Conservation (phyloP, 495 filamentous ascomycete genomes). For the Pseudomonodictys pantanalensis region DNA sequence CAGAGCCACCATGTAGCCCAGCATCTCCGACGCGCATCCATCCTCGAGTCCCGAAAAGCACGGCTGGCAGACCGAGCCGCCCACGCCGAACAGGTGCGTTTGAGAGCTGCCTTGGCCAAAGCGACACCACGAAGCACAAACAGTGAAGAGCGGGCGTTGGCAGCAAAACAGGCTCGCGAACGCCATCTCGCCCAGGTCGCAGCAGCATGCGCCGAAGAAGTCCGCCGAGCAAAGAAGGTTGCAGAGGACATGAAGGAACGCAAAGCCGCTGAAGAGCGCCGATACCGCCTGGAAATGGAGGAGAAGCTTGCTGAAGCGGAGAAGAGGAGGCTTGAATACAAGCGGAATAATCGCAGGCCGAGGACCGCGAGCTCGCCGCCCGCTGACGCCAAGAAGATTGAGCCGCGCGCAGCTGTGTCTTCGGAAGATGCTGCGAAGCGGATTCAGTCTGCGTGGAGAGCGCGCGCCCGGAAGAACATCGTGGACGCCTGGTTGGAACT, state of each 20-base stretch:
- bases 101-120: constrained; percentile 82
- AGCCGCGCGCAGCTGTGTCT: constrained; percentile 7
- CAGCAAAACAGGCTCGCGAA: constrained; percentile 88
- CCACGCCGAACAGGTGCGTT: constrained; percentile 94
- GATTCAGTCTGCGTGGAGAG: constrained; percentile 79
- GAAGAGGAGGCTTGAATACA: constrained; percentile 55
- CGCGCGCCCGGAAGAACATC: constrained; percentile 58
- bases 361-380: constrained; percentile 63
- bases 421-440: constrained; percentile 62
- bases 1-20: constrained; percentile 84
- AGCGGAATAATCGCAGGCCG: constrained; percentile 53
- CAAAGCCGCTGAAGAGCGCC: constrained; percentile 79
- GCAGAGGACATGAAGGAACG: constrained; percentile 90
- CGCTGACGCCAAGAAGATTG: constrained; percentile 48
- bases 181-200: constrained; percentile 90
- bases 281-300: constrained; percentile 65
- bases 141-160: constrained; percentile 78
- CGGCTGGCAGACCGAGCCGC: constrained; percentile 88
- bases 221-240: constrained; percentile 86
- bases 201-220: constrained; percentile 91
- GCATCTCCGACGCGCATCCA: constrained; percentile 84
- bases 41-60: constrained; percentile 89
- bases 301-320: constrained; percentile 88
- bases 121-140: constrained; percentile 61
- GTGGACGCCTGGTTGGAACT: constrained; percentile 60